phyloP scores from a whole-genome alignment of 441 rosid genomes.

The Theobroma grandiflorum region DNA sequence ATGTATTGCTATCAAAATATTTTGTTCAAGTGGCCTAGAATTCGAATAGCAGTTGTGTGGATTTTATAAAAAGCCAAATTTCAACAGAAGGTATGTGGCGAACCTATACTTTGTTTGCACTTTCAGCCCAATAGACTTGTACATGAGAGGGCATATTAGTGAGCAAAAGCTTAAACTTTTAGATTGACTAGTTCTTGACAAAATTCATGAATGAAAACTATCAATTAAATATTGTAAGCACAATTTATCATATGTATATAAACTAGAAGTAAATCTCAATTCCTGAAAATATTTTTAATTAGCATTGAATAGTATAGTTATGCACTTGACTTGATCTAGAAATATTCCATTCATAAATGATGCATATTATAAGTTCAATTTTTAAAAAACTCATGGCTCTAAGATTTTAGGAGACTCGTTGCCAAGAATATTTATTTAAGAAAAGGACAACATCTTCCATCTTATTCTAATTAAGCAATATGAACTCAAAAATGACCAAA shows the following conservation, averaged over 20 bases:
- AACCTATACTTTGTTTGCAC: not conserved
- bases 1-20: not conserved
- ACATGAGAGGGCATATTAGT: not conserved
- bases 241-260: not conserved
- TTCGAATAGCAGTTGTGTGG: not conserved
- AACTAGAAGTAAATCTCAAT: not conserved
- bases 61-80: not conserved
- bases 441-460: not conserved
- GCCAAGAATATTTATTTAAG: not conserved
- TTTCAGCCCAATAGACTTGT: not conserved
- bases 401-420: not conserved
- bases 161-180: not conserved
- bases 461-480: not conserved
- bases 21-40: not conserved
- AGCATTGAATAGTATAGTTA: not conserved
- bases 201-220: not conserved
- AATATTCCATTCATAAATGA: not conserved
- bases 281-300: not conserved
- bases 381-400: not conserved
- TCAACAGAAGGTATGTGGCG: not conserved
- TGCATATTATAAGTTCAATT: not conserved
- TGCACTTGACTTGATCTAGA: not conserved
- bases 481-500: not conserved
- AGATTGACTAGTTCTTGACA: not conserved
- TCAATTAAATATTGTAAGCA: no score